phyloP scores from a whole-genome alignment of 2,329 filamentous ascomycete species.

The Epichloe festucae region DNA sequence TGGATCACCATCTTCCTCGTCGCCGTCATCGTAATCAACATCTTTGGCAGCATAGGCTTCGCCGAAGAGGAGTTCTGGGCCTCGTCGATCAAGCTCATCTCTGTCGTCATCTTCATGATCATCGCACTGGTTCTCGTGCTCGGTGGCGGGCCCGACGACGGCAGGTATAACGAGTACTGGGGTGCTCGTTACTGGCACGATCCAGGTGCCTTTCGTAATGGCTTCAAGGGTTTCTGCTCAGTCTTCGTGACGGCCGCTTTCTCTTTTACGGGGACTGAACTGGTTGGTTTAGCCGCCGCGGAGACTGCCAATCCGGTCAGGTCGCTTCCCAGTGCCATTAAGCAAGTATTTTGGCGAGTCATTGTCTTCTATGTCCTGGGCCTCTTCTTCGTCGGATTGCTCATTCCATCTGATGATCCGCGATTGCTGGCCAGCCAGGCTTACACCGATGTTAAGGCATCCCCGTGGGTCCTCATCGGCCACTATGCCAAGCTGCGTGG shows the following conservation, averaged over 20 bases:
- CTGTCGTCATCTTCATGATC: constrained; percentile 50
- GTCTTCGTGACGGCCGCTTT: constrained; percentile 61
- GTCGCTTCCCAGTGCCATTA: constrained; percentile 64
- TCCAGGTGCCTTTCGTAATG: constrained; percentile 47
- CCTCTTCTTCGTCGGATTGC: constrained; percentile 34
- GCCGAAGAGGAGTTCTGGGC: constrained; percentile 45
- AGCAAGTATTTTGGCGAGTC: constrained; percentile 52
- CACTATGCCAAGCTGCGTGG: constrained; percentile 33
- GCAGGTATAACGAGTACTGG: constrained; percentile 27
- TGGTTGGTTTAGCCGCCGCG: constrained; percentile 57
- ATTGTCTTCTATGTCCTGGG: constrained; percentile 38
- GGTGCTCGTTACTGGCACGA: constrained; percentile 31
- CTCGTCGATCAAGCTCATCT: constrained; percentile 40
- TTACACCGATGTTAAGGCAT: constrained; percentile 27
- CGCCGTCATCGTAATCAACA: constrained; percentile 35
- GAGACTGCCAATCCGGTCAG: constrained; percentile 55
- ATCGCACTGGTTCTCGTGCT: constrained; percentile 42
- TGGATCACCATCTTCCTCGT: constrained; percentile 43
- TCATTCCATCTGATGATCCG: constrained; percentile 29
- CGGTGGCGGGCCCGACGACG: constrained; percentile 39
- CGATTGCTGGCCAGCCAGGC: constrained; percentile 33
- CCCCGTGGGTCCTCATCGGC: constrained; percentile 38
- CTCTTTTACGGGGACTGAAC: constrained; percentile 50
- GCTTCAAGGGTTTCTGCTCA: constrained; percentile 56
- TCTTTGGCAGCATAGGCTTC: constrained; percentile 41